phyloP scores from a whole-genome alignment of 2,329 filamentous ascomycete genomes.

The Graphiopsis chlorocephala region DNA sequence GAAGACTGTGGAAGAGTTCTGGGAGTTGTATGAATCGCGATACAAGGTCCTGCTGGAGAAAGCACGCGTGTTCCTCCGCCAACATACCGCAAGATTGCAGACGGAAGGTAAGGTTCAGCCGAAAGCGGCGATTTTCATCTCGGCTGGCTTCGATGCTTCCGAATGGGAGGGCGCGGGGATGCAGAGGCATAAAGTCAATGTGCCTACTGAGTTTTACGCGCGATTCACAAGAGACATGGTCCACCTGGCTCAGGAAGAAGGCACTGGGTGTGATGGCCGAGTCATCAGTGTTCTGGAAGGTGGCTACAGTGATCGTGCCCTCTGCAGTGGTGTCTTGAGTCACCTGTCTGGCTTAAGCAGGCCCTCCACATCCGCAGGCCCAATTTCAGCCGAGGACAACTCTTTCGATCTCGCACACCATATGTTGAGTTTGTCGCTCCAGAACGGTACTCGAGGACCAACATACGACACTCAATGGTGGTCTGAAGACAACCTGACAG shows the following conservation, averaged over 20 bases:
- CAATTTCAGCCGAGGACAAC: not conserved
- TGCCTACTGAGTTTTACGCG: conserved; percentile 95
- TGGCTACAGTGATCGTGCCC: conserved; percentile 88
- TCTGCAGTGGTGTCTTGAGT: conserved; percentile 84
- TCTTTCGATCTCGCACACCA: conserved; percentile 2
- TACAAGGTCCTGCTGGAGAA: conserved; percentile 79
- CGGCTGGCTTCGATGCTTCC: conserved; percentile 94
- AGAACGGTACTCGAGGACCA: not conserved
- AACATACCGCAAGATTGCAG: conserved; percentile 66
- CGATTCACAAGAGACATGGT: conserved; percentile 84
- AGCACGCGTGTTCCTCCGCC: conserved; percentile 70
- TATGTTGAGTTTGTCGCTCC: conserved; percentile 13
- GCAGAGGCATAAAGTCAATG: conserved; percentile 94
- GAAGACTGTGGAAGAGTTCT: conserved; percentile 81
- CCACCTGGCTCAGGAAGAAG: conserved; percentile 75
- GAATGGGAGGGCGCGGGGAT: conserved; percentile 90
- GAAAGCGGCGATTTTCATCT: conserved; percentile 88
- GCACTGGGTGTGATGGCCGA: conserved; percentile 72
- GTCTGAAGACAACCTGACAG: conserved; percentile 58
- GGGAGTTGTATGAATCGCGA: conserved; percentile 76
- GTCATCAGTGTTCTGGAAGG: conserved; percentile 93
- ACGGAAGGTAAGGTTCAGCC: conserved; percentile 58
- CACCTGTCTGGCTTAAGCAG: conserved; percentile 77
- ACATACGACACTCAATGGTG: conserved; percentile 46
- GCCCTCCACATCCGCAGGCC: conserved; percentile 11